Evolutionary conservation across 805 yeast species (phyloP).

Genomic region (Nakazawaea populi): DNA sequence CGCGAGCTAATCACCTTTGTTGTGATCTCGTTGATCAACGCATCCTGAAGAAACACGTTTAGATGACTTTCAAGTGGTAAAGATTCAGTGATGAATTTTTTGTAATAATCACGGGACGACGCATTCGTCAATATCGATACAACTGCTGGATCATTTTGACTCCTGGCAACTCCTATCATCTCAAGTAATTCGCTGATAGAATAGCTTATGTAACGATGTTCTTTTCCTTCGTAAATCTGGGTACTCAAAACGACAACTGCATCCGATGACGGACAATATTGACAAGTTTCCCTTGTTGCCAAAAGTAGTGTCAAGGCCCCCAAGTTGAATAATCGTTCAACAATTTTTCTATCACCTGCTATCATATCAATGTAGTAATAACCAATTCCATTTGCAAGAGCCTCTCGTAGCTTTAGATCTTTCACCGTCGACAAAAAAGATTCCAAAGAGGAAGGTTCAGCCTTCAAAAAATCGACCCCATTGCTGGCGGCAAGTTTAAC

Average conservation of each 20-base stretch:
- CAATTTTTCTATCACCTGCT: slow-evolving; percentile 43
- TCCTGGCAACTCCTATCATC: slow-evolving; percentile 44
- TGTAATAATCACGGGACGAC: slow-evolving; percentile 55
- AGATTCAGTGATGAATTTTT: slow-evolving; percentile 64
- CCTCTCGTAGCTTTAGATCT: slow-evolving; percentile 40
- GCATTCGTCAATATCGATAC: slow-evolving; percentile 54
- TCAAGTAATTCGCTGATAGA: slow-evolving; percentile 58
- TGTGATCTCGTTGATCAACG: slow-evolving; percentile 68
- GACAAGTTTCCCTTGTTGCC: slow-evolving; percentile 53
- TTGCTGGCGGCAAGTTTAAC: slow-evolving; percentile 31
- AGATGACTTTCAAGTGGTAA: slow-evolving; percentile 81
- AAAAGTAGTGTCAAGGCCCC: slow-evolving; percentile 52
- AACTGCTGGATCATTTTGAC: slow-evolving; percentile 27
- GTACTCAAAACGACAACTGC: slow-evolving; percentile 67
- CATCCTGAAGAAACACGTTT: slow-evolving; percentile 54
- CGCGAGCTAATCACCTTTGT: slow-evolving; percentile 54
- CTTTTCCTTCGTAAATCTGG: slow-evolving; percentile 63
- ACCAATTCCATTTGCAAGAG: slow-evolving; percentile 59
- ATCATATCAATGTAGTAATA: slow-evolving; percentile 53
- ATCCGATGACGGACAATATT: slow-evolving; percentile 44
- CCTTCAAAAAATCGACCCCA: slow-evolving; percentile 31
- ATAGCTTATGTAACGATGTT: slow-evolving; percentile 65
- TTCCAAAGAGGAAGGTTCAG: slow-evolving; percentile 32
- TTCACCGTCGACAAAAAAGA: slow-evolving; percentile 36
- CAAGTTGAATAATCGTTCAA: slow-evolving; percentile 44